phyloP scores from a whole-genome alignment of 2,329 filamentous ascomycete genomes.

The Ilyonectria mors-panacis region DNA sequence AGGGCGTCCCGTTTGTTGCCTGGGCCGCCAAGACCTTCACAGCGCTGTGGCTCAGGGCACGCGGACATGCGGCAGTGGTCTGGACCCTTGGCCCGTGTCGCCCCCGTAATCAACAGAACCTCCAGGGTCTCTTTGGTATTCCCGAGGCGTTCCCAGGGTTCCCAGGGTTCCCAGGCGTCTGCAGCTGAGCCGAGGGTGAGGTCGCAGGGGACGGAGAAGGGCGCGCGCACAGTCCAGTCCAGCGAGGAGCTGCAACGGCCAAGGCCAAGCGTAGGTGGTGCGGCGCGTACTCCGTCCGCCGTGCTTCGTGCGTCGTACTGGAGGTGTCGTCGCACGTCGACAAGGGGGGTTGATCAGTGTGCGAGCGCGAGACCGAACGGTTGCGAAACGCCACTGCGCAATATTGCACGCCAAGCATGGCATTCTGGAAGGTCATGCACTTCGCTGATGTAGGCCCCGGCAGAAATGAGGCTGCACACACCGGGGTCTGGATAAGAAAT shows the following conservation, averaged over 20 bases:
- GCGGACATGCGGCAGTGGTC: constrained; percentile 38
- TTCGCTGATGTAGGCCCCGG: constrained; percentile 4
- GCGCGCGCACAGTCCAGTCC: constrained; percentile 11
- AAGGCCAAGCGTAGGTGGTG: neutral
- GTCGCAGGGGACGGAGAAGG: constrained; percentile 2
- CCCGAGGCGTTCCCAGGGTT: constrained; percentile 41
- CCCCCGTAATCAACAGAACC: constrained; percentile 27
- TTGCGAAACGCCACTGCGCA: constrained; percentile 11
- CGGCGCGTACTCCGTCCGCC: neutral
- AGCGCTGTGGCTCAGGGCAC: constrained; percentile 43
- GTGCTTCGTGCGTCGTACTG: neutral
- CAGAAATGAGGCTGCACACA: neutral
- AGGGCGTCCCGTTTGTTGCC: constrained; percentile 8
- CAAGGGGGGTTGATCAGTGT: neutral
- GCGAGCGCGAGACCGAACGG: constrained; percentile 16
- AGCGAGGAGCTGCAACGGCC: constrained; percentile 5
- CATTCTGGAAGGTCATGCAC: constrained; percentile 23
- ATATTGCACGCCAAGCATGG: neutral
- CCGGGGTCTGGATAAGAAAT: constrained; percentile 5
- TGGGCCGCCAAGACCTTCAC: constrained; percentile 11
- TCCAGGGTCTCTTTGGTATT: constrained; percentile 36
- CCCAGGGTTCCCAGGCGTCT: constrained; percentile 17
- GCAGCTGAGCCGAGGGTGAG: constrained; percentile 5
- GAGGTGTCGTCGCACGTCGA: constrained; percentile 1
- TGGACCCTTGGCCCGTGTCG: constrained; percentile 28